Evolutionary conservation across 2,329 filamentous ascomycete species (phyloP).

Genomic region (Cordyceps tenuipes): DNA sequence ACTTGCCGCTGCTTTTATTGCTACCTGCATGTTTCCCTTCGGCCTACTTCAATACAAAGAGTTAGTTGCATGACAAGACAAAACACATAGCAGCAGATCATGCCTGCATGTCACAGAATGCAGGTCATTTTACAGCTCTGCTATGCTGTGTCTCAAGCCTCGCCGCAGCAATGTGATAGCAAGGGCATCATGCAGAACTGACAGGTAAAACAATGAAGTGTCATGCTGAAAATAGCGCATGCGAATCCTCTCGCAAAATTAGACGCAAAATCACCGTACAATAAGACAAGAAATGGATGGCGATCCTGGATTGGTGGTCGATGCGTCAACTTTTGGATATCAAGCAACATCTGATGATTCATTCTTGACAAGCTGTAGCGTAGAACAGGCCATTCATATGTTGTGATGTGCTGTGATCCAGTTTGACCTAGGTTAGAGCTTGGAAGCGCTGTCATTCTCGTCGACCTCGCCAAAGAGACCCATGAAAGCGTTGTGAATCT

Average conservation of each 20-base stretch:
- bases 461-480: constrained; percentile 68
- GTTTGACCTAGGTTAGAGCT: constrained; percentile 22
- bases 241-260: not conserved
- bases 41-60: not conserved
- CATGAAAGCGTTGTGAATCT: constrained; percentile 76
- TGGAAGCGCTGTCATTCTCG: constrained; percentile 27
- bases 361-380: too few species aligned
- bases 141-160: not conserved
- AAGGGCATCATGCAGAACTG: not conserved
- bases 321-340: too few species aligned
- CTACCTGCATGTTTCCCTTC: not conserved
- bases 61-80: not conserved
- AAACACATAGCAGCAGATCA: not conserved
- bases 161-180: not conserved
- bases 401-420: too few species aligned
- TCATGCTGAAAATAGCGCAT: too few species aligned
- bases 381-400: too few species aligned
- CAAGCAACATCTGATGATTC: too few species aligned
- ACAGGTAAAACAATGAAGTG: not conserved
- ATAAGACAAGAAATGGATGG: too few species aligned
- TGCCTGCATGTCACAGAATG: not conserved
- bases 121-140: not conserved
- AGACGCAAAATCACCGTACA: too few species aligned
- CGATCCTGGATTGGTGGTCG: too few species aligned
- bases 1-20: not conserved